Evolutionary conservation across 164 flowering plant species (phyloP).

Genomic region (Umbilicus rupestris): DNA sequence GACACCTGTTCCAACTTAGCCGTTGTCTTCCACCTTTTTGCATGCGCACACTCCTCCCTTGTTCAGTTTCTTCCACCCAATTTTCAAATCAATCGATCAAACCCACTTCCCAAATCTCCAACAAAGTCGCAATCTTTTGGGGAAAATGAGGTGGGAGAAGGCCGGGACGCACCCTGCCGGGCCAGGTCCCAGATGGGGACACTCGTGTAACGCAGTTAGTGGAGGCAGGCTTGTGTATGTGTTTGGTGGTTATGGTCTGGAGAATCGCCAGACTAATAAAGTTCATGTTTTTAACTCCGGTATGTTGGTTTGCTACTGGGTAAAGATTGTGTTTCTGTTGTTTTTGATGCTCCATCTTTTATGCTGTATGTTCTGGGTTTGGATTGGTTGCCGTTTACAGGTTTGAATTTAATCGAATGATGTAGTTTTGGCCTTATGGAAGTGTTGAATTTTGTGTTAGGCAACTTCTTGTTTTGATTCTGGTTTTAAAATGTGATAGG

Average conservation of each 20-base stretch:
- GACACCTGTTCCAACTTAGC: not conserved
- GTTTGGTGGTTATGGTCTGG: conserved; percentile 85
- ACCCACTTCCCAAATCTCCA: not conserved
- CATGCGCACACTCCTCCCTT: not conserved
- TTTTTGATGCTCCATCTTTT: conserved; percentile 1
- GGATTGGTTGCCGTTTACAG: not conserved
- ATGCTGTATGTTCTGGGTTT: not conserved
- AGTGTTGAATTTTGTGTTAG: too few species aligned
- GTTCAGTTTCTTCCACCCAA: not conserved
- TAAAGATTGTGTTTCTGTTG: not conserved
- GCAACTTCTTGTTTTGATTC: too few species aligned
- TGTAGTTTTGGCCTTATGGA: not conserved
- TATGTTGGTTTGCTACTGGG: conserved; percentile 13
- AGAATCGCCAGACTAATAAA: conserved; percentile 79
- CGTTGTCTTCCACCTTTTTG: not conserved
- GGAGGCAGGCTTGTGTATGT: conserved; percentile 78
- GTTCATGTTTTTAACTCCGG: conserved; percentile 88
- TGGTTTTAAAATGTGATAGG: too few species aligned
- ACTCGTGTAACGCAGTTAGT: conserved; percentile 79
- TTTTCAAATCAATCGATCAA: not conserved
- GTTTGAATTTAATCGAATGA: not conserved
- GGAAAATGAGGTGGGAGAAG: conserved; percentile 55
- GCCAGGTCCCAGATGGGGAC: conserved; percentile 97
- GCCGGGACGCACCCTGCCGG: conserved; percentile 21
- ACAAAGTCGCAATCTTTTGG: not conserved